Percentiles rank a stretch among this genome's conserved stretches.
phyloP scores from a whole-genome alignment of 176 grass and related monocot species.

The Cymbopogon citratus region DNA sequence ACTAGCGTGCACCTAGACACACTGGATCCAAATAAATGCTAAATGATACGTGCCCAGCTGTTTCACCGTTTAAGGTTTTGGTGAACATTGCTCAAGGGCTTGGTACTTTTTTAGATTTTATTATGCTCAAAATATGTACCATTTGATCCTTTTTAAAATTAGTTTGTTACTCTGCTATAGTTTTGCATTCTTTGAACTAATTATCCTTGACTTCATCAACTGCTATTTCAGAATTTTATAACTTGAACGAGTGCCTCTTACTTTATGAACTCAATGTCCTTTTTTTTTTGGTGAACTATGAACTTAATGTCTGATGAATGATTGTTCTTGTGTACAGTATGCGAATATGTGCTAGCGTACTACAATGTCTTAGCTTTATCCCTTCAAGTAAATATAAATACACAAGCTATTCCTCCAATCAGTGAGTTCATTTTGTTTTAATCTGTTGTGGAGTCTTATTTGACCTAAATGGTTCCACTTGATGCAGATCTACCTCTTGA shows the following conservation, averaged over 20 bases:
- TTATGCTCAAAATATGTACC: not conserved
- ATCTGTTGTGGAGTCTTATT: not conserved
- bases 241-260: not conserved
- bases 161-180: not conserved
- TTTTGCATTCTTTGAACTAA: not conserved
- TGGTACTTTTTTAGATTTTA: not conserved
- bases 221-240: not conserved
- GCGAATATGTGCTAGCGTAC: not conserved
- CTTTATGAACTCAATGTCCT: not conserved
- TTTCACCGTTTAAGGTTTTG: not conserved
- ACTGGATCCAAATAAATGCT: not conserved
- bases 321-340: not conserved
- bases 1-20: not conserved
- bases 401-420: slow-evolving; percentile 1
- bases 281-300: too few relatives aligned
- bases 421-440: not conserved
- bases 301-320: not conserved
- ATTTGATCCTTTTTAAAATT: not conserved
- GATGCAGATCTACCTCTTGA: slow-evolving; percentile 63
- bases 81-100: not conserved
- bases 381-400: not conserved
- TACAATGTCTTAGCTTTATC: not conserved
- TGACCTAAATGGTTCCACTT: slow-evolving; percentile 11
- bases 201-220: not conserved
- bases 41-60: not conserved